Percentiles rank a stretch among this genome's conserved stretches.
phyloP scores from a whole-genome alignment of 805 yeast species.

The Scheffersomyces amazonensis region DNA sequence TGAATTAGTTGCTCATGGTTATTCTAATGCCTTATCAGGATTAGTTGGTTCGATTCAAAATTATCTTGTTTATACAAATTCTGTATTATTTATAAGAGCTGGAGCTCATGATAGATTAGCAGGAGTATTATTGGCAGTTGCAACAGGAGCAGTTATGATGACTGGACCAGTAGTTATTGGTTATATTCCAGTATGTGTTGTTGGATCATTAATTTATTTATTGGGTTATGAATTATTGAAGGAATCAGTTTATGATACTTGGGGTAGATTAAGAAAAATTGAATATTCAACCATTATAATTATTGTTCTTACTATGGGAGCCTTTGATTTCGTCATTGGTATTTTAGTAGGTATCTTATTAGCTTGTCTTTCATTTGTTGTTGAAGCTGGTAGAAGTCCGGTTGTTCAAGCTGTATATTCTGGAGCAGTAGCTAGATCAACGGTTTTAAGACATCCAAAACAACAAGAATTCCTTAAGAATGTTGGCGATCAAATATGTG shows the following conservation, averaged over 20 bases:
- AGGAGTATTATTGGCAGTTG: slow-evolving; percentile 83
- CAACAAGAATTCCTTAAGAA: slow-evolving; percentile 81
- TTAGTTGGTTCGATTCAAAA: slow-evolving; percentile 85
- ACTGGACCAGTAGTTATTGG: slow-evolving; percentile 93
- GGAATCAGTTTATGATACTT: slow-evolving; percentile 84
- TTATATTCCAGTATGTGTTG: slow-evolving; percentile 92
- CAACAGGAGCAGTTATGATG: slow-evolving; percentile 77
- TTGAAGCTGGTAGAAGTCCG: slow-evolving; percentile 82
- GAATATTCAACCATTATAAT: slow-evolving; percentile 83
- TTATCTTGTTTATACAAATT: slow-evolving; percentile 91
- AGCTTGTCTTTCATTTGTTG: slow-evolving; percentile 94
- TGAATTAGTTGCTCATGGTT: slow-evolving; percentile 93
- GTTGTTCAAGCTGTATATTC: slow-evolving; percentile 80
- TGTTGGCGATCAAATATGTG: slow-evolving; percentile 88
- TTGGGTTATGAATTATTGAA: slow-evolving; percentile 86
- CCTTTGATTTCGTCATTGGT: slow-evolving; percentile 92
- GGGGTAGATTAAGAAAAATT: slow-evolving; percentile 66
- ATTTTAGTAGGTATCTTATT: slow-evolving; percentile 84
- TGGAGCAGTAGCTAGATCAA: slow-evolving; percentile 86
- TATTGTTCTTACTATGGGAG: slow-evolving; percentile 94
- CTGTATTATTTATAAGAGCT: slow-evolving; percentile 85
- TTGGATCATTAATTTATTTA: slow-evolving; percentile 85
- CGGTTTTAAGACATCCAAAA: slow-evolving; percentile 86
- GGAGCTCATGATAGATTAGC: slow-evolving; percentile 91
- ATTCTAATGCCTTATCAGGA: slow-evolving; percentile 85